Conservation (phyloP, 2,329 filamentous ascomycete genomes). For the Sclerotinia glacialis region DNA sequence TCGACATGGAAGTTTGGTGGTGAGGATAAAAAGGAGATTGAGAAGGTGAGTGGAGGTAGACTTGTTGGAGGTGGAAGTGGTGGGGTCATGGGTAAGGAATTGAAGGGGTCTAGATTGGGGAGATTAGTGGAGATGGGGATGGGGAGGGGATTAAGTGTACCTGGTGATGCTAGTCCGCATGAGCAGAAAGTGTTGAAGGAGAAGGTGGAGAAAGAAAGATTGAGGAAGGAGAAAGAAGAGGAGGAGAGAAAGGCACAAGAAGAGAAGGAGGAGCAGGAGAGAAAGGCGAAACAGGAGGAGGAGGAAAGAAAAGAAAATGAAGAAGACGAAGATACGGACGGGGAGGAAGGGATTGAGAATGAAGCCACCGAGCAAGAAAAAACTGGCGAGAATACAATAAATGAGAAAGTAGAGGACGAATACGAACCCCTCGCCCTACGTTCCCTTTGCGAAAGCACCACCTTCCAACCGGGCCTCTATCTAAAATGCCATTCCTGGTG, state of each 20-base stretch:
- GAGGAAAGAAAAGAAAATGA: background rate
- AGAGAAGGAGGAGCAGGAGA: background rate
- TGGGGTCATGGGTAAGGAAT: too few species aligned
- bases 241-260: background rate
- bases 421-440: background rate
- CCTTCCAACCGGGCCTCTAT: slow-evolving; percentile 31
- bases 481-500: slow-evolving; percentile 31
- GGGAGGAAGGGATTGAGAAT: background rate
- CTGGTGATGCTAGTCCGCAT: slow-evolving; percentile 6
- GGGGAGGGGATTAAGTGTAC: background rate
- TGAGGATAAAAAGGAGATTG: background rate
- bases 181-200: background rate
- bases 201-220: background rate
- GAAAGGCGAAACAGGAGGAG: background rate
- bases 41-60: background rate
- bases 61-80: background rate
- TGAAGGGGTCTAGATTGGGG: background rate
- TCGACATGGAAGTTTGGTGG: background rate
- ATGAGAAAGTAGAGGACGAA: background rate
- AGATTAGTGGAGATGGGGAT: background rate
- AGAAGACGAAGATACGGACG: background rate
- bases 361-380: background rate
- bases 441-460: slow-evolving; percentile 24
- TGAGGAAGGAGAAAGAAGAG: background rate
- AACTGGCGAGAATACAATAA: background rate